phyloP scores from a whole-genome alignment of 306 rosid species.

The Trifolium pratense region DNA sequence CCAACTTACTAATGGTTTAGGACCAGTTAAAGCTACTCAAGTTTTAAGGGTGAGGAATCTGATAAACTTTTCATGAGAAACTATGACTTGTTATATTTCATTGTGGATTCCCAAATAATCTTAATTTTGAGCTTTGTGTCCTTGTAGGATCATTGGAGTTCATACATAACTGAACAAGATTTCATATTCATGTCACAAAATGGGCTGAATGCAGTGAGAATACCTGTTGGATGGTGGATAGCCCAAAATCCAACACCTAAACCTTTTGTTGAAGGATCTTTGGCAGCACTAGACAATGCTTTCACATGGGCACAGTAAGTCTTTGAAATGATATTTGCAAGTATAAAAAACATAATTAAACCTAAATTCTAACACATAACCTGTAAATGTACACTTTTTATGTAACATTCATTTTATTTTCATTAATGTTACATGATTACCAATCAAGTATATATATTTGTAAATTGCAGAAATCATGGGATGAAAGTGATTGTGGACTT shows the following conservation, averaged over 20 bases:
- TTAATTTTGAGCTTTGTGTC: background rate
- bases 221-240: constrained; percentile 81
- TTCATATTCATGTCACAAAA: constrained; percentile 63
- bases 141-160: constrained; percentile 59
- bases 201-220: constrained; percentile 63
- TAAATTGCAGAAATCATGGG: constrained; percentile 49
- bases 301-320: constrained; percentile 72
- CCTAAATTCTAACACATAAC: background rate
- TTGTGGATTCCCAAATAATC: background rate
- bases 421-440: background rate
- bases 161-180: constrained; percentile 63
- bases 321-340: background rate
- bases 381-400: background rate
- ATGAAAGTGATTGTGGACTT: constrained; percentile 59
- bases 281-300: constrained; percentile 62
- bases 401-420: background rate
- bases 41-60: constrained; percentile 46
- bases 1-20: constrained; percentile 64
- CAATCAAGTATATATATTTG: background rate
- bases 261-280: constrained; percentile 69
- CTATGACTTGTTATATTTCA: too few species aligned
- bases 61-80: background rate
- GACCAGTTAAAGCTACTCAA: constrained; percentile 56
- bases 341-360: too few species aligned
- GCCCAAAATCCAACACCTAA: constrained; percentile 63